Base-by-base conservation (phyloP, 306 rosid species). In the Castanea sativa region DNA sequence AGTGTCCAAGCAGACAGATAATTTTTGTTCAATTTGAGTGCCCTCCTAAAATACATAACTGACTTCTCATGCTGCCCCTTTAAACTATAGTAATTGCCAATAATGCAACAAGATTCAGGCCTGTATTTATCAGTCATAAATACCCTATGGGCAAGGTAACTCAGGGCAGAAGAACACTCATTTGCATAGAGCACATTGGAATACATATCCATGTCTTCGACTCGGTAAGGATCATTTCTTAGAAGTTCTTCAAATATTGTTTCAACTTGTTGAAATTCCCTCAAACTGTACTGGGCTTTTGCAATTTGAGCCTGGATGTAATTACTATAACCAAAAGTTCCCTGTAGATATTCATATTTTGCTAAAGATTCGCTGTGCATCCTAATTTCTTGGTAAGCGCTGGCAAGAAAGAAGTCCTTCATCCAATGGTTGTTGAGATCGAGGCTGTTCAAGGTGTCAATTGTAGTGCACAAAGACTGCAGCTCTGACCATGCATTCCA, bases 401-500 rank as follows among this genome's bases (percentile, higher is more conserved):
- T 82, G 53, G 96, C 99, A 75, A 96, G 96, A 82, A 96, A 93
- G 75, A 96, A 93, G 74, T 96, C 97, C 83, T 88, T 93, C 97
- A 96, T 93, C 99, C 99, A 96, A 82, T 96, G 99, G 78, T 93
- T 89, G 86, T 65, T 90, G 83, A 96, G 96, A 88, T 80, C 83
- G 63, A 93, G 97, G 85, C 88, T 88, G 75, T 88, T 91, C 87
- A 96, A 77, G 77, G 78, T 77, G 76, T 96, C 99, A 69, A 88
- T 80, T 25, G 89, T 82, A 75, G 90, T 81, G 75, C 99, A 96
- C 69, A 96, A 85, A 11, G 96, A 89, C 87, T 87, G 98, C 82
- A 96, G 83, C 85, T 96, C 97, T 15, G 93, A 87, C 99, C 99
- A 96, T 53, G 96, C 99, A 89, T 77, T 92, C 99, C 99, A 96